Evolutionary conservation across 768 basidiomycete genomes (phyloP), one percentile per base, ranked within the genome.

Genomic region (Cystofilobasidium ferigula): DNA sequence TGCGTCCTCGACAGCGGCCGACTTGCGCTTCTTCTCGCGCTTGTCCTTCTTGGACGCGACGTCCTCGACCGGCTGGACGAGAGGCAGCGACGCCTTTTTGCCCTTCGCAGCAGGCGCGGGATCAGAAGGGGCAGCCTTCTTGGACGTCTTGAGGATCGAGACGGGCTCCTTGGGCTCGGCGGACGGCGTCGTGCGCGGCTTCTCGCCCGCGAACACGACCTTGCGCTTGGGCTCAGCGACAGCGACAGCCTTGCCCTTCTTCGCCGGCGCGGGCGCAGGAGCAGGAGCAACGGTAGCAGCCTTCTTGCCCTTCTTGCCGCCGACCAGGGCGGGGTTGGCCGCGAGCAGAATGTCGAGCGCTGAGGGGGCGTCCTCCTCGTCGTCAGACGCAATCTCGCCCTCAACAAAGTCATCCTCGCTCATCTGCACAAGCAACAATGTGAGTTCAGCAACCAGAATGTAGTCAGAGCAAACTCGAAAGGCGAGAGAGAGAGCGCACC

Each of bases 341-440:
- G 65, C 65, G 40, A 36, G 48, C 32, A 67, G 59, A 45, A 67
- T 53, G 53, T 67, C 65, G 60, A 67, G 65, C 42, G 59, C 61
- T 34, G 67, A 68, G 4, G 67, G 61, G 26, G 54, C 53, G n/a
- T 45, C 14, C 14, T n/a, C 53, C 5, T 68, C 67, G 24, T 68
- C 67, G 30, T 62, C 61, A n/a, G n/a, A n/a, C 34, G 57, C 63
- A 12, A 77, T 77, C 0, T 78, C 58, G 24, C 40, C 58, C 72
- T 71, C 61, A 66, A 75, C 74, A 69, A 73, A 78, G 22, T 75
- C 42, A 22, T 43, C 45, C 22, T 47, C 45, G n/a, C 24, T n/a
- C 20, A 79, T 32, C 45, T 47, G 34, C 22, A 22, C 10, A 56
- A n/a, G 24, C 10, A 22, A 4, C 18, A 45, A 18, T 3, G 13